These are phyloP conservation scores for Benincasa hispida DNA, from an alignment of 306 rosid species.

Conservation along the genomic window DNA sequence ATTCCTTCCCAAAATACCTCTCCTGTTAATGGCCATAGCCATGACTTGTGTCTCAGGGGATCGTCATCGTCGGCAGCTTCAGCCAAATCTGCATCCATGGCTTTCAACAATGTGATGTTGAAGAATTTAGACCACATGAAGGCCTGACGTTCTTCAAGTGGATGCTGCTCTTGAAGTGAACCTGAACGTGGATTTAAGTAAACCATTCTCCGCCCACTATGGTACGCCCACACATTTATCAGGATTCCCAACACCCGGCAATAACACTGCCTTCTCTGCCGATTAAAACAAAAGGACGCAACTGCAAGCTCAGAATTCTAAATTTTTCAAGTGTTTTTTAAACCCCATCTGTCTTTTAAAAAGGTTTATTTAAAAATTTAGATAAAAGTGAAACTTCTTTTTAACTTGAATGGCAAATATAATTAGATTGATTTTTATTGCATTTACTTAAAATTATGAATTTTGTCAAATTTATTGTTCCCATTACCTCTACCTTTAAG, in stretches of 20 bases:
- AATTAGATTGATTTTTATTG: no score
- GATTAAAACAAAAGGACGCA: not conserved
- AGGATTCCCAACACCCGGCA: conserved; percentile 72
- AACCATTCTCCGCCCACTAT: conserved; percentile 81
- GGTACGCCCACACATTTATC: conserved; percentile 94
- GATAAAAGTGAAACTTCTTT: no score
- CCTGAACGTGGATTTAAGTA: conserved; percentile 61
- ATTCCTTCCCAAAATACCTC: conserved; percentile 88
- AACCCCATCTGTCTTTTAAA: no score
- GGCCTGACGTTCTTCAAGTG: conserved; percentile 45
- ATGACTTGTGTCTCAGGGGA: conserved; percentile 37
- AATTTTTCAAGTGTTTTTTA: no score
- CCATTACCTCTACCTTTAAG: no score
- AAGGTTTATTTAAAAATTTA: no score
- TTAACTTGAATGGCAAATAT: no score
- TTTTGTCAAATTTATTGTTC: no score
- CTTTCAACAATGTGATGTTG: conserved; percentile 47
- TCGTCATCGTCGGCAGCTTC: conserved; percentile 89
- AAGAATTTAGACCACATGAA: conserved; percentile 79
- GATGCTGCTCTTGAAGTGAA: conserved; percentile 70
- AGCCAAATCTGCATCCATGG: conserved; percentile 87
- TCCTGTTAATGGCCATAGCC: conserved; percentile 94
- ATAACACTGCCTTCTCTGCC: conserved; percentile 72
- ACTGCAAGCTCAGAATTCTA: not conserved
- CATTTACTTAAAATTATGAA: no score